Conservation (phyloP, 169 alveolate genomes). For the Theileria annulata region DNA sequence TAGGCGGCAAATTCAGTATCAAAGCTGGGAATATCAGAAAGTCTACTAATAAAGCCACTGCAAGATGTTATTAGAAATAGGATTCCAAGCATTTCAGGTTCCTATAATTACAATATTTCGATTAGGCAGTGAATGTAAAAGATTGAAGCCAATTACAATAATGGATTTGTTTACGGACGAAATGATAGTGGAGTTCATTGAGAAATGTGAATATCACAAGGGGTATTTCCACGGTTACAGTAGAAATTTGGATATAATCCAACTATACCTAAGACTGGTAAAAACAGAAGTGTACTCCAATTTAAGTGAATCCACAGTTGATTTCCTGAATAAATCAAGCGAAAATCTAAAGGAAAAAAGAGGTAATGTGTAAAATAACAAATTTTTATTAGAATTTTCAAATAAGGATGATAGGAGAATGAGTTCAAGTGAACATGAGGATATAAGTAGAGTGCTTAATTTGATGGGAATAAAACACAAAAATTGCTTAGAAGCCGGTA, state of each 20-base stretch:
- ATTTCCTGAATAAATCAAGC: constrained; percentile 36
- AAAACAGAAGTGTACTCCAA: constrained; percentile 31
- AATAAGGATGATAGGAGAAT: background rate
- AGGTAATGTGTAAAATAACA: background rate
- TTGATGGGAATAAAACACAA: constrained; percentile 30
- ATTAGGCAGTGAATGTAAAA: constrained; percentile 55
- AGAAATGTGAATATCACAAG: constrained; percentile 66
- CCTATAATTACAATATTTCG: constrained; percentile 3
- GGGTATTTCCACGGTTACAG: constrained; percentile 66
- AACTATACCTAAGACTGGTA: constrained; percentile 60
- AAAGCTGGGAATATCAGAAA: constrained; percentile 69
- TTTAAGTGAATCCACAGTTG: constrained; percentile 36
- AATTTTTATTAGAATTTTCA: background rate
- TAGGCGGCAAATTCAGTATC: constrained; percentile 72
- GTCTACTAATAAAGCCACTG: constrained; percentile 66
- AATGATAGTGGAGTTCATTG: constrained; percentile 63
- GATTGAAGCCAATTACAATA: constrained; percentile 65
- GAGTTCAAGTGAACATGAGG: constrained; percentile 51
- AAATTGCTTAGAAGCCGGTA: constrained; percentile 54
- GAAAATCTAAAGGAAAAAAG: constrained; percentile 23
- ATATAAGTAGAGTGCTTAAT: constrained; percentile 31
- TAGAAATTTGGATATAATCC: constrained; percentile 67
- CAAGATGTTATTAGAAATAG: constrained; percentile 65
- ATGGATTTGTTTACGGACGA: constrained; percentile 72
- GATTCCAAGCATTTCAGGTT: constrained; percentile 59